Evolutionary conservation across 2,329 filamentous ascomycete species (phyloP).

Genomic region (Apiospora marii): DNA sequence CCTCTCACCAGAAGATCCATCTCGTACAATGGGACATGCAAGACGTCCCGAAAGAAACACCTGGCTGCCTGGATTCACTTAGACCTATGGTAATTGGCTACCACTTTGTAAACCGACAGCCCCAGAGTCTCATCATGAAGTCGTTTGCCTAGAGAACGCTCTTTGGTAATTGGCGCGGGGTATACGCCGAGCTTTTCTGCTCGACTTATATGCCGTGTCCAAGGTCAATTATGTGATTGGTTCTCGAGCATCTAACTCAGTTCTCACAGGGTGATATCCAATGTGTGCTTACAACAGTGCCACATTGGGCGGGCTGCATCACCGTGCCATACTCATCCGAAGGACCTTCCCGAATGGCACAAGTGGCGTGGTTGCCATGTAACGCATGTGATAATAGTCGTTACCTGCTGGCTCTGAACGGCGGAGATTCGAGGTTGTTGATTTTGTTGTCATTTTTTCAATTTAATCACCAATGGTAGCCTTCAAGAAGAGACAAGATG

Average conservation of each 20-base stretch:
- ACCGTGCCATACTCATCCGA: neutral
- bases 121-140: neutral
- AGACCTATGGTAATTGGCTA: neutral
- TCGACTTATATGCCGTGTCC: neutral
- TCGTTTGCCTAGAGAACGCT: neutral
- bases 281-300: neutral
- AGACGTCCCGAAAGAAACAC: neutral
- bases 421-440: neutral
- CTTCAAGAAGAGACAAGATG: neutral
- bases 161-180: neutral
- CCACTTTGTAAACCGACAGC: neutral
- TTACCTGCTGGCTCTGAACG: neutral
- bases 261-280: neutral
- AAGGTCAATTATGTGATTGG: neutral
- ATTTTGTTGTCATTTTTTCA: neutral
- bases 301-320: neutral
- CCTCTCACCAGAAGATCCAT: neutral
- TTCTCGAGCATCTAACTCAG: neutral
- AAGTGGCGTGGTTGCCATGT: neutral
- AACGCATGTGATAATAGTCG: neutral
- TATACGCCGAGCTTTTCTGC: neutral
- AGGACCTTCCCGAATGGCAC: conserved; percentile 14
- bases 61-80: neutral
- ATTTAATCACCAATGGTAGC: too few species aligned
- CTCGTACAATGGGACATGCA: neutral